phyloP scores from a whole-genome alignment of 306 rosid species.

The Glycine tomentella region DNA sequence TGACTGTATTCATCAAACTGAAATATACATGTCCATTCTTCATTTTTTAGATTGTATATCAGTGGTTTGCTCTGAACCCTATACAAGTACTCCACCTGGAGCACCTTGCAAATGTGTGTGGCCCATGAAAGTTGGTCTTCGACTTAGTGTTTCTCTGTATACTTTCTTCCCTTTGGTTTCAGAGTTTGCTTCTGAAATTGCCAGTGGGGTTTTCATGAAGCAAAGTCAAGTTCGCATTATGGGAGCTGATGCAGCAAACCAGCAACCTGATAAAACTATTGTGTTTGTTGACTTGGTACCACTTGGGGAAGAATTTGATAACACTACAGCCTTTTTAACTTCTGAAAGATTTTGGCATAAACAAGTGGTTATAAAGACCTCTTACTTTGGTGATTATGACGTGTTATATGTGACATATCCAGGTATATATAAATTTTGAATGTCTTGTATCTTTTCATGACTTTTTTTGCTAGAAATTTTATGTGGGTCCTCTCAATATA shows the following conservation, averaged over 20 bases:
- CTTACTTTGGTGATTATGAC: slow-evolving; percentile 86
- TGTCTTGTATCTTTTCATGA: slow-evolving; percentile 43
- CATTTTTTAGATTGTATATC: slow-evolving; percentile 72
- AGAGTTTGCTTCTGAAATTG: slow-evolving; percentile 85
- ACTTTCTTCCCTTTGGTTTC: slow-evolving; percentile 97
- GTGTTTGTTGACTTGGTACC: slow-evolving; percentile 87
- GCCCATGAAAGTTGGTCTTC: slow-evolving; percentile 92
- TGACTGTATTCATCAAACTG: slow-evolving; percentile 10
- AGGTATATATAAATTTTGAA: slow-evolving; percentile 57
- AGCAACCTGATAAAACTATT: slow-evolving; percentile 75
- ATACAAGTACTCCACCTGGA: slow-evolving; percentile 88
- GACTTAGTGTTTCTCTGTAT: slow-evolving; percentile 77
- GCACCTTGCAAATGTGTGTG: slow-evolving; percentile 85
- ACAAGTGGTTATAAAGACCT: slow-evolving; percentile 69
- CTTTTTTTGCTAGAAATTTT: slow-evolving; percentile 38
- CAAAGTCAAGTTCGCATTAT: slow-evolving; percentile 95
- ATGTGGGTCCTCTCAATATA: slow-evolving; percentile 46
- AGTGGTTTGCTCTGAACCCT: slow-evolving; percentile 74
- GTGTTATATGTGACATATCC: slow-evolving; percentile 90
- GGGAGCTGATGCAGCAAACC: slow-evolving; percentile 86
- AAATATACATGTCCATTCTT: slow-evolving; percentile 34
- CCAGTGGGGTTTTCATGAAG: slow-evolving; percentile 75
- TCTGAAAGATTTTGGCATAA: slow-evolving; percentile 89
- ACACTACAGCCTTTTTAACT: slow-evolving; percentile 82
- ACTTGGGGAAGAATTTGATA: slow-evolving; percentile 79